A percentile compares a stretch with the other conserved stretches of the same genome.
phyloP scores from a whole-genome alignment of 768 basidiomycete species.

The Piloderma croceum region DNA sequence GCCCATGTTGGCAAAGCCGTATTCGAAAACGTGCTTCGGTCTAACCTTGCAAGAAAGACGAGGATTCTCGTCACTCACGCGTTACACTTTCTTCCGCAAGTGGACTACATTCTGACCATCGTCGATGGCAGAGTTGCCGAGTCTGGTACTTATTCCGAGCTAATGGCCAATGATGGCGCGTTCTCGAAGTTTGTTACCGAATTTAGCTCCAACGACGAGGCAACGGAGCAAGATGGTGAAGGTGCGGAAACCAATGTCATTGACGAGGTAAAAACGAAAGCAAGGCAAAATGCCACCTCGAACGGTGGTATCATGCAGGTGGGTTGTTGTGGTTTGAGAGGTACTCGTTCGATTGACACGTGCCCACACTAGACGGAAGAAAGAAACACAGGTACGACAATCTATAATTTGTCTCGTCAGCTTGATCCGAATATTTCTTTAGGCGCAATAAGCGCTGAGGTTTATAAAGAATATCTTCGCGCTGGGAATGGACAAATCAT shows the following conservation, averaged over 20 bases:
- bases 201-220: conserved; percentile 67
- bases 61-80: conserved; percentile 89
- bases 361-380: too few relatives aligned
- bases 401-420: conserved; percentile 23
- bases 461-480: conserved; percentile 48
- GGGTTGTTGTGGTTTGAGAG: too few relatives aligned
- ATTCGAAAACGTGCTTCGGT: conserved; percentile 77
- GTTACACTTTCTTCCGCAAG: conserved; percentile 81
- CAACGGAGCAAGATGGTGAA: conserved; percentile 41
- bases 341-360: too few relatives aligned
- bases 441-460: conserved; percentile 12
- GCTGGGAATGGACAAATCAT: conserved; percentile 66
- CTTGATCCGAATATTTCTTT: conserved; percentile 3
- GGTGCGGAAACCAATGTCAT: conserved; percentile 30
- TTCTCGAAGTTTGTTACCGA: conserved; percentile 73
- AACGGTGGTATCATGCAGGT: conserved; percentile 68
- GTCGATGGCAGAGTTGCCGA: conserved; percentile 75
- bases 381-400: conserved; percentile 60
- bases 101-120: conserved; percentile 81
- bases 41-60: conserved; percentile 61
- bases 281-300: conserved; percentile 29
- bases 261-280: conserved; percentile 31
- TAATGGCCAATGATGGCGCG: conserved; percentile 57
- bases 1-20: conserved; percentile 87
- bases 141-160: conserved; percentile 69